A percentile compares a stretch with the other conserved stretches of the same genome.
These are phyloP conservation scores for Phaseolus coccineus DNA, from an alignment of 331 rosid genomes.

Conservation along the genomic window DNA sequence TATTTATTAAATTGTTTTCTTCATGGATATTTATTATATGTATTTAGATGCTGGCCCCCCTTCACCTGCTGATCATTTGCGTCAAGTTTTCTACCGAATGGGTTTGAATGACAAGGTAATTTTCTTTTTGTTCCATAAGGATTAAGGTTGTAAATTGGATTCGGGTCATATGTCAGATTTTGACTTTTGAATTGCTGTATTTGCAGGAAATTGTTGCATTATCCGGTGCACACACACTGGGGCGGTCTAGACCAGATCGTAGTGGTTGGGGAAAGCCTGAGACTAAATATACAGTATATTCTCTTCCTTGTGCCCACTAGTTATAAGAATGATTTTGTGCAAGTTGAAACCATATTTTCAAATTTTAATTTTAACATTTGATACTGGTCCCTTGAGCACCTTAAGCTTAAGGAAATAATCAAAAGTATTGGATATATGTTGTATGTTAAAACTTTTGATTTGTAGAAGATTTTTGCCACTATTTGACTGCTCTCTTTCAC, in stretches of 20 bases:
- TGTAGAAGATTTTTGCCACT: slow-evolving; percentile 13
- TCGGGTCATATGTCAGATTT: slow-evolving; percentile 25
- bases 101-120: slow-evolving; percentile 86
- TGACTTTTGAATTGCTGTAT: slow-evolving; percentile 44
- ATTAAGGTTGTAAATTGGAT: slow-evolving; percentile 8
- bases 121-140: slow-evolving; percentile 20
- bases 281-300: slow-evolving; percentile 84
- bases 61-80: slow-evolving; percentile 95
- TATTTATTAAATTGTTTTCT: neutral
- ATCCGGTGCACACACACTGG: slow-evolving; percentile 98
- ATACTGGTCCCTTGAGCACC: neutral
- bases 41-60: slow-evolving; percentile 86
- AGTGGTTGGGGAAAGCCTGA: slow-evolving; percentile 99
- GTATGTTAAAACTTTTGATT: neutral
- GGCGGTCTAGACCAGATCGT: slow-evolving; percentile 95
- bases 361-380: slow-evolving; percentile 24
- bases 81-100: slow-evolving; percentile 95
- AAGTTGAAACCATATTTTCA: neutral
- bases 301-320: slow-evolving; percentile 29
- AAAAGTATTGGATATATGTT: slow-evolving; percentile 7
- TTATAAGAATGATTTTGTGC: neutral
- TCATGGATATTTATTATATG: neutral
- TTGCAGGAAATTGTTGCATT: slow-evolving; percentile 95
- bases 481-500: slow-evolving; percentile 21
- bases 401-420: neutral